Evolutionary conservation across 192 early-diverging fungal genomes (phyloP), one percentile per base, ranked within the genome.

Genomic region (Jimgerdemannia flammicorona): DNA sequence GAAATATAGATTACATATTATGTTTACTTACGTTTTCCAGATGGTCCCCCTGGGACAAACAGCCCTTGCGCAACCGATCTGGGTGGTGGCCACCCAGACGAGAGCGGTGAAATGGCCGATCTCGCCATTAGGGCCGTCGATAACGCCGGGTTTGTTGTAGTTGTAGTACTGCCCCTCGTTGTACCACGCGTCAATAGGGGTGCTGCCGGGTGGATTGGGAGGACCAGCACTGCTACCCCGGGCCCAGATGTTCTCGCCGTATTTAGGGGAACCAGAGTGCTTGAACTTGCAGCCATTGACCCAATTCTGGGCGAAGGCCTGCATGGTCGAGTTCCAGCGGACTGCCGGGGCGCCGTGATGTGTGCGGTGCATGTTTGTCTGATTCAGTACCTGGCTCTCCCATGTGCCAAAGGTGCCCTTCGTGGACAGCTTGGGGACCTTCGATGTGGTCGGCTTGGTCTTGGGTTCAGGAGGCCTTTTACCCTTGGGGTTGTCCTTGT

Each of bases 61-160:
- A 2, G 40, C 71, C 17, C 75, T 54, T 71, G 77, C 81, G 42
- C 84, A 83, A 6, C 84, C 84, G 10, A 85, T 41, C 40, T 75
- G 14, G 9, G 68, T 73, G 8, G 79, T 81, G 10, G 29, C 41
- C 54, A 77, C 76, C 78, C 81, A 85, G 18, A 85, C 81, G 3
- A 83, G 67, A 14, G 49, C 49, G 14, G 49, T 59, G 49, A 59
- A 59, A 59, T 59, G 49, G 6, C 49, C 49, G 14, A 59, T 59
- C 49, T 59, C 8, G 49, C 49, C 49, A 10, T 59, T 6, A 59
- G 49, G 49, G 8, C 49, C 49, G 2, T 10, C 49, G 49, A 59
- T 6, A 59, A 82, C 83, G 3, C 86, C 84, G 44, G 86, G 86
- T 0, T 75, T 72, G 29, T 72, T 75, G 79, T 80, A 87, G 67